Evolutionary conservation across 176 grass and related monocot genomes (phyloP), one percentile per base, ranked within the genome.

Genomic region (Puccinellia tenuiflora): DNA sequence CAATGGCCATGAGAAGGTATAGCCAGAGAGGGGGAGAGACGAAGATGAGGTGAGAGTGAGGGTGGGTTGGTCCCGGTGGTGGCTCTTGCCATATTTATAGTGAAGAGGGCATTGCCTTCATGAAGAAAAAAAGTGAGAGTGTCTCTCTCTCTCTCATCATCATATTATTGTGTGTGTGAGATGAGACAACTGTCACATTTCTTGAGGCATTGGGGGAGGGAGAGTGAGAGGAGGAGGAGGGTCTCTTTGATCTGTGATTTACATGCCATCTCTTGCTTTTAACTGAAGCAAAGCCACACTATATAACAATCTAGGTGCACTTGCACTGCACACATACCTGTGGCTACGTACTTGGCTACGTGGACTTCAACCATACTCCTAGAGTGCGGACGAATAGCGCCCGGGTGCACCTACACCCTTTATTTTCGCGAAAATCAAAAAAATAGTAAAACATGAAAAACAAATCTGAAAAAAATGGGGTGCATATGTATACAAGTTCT

Each of bases 1-100:
- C 16, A 64, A 56, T 33, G 5, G 68, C 33, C 52, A 54, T 21
- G 68, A 43, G 64, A 38, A 11, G 52, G 5, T 26, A n/a, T n/a
- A 33, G 26, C 45, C 40, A 33, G 5, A 57, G 9, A 26, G 66
- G 37, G 39, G 28, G 28, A 7, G 7, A 43, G 11, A 16, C 13
- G 34, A 33, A 69, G 79, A 37, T 2, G 22, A 33, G 3, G 16
- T 17, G 34, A 46, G 54, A 83, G 17, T 22, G 79, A 86, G 45
- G 88, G 79, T 86, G 79, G 66, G 54, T 61, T 83, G 75, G 50
- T 60, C 46, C 29, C 39, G 42, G 64, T 9, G 51, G 50, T 66
- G 84, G n/a, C 64, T 46, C 24, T 73, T 65, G 73, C 79, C 35
- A 75, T 90, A 84, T 90, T 87, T 90, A 90, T 90, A 90, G 31